These are phyloP conservation scores for Ampelocalamus luodianensis DNA, from an alignment of 176 grass and related monocot genomes.

Conservation along the genomic window DNA sequence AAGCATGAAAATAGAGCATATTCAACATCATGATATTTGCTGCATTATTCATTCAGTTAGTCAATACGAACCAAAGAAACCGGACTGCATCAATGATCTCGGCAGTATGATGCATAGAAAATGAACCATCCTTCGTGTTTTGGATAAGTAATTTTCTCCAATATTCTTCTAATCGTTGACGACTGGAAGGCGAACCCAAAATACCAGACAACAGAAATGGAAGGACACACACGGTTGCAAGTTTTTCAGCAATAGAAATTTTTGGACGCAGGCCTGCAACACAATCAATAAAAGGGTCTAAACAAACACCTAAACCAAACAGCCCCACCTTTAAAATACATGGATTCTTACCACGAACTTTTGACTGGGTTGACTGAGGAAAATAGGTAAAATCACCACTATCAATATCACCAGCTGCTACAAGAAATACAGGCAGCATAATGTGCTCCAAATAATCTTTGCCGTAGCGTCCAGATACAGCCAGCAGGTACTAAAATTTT, in stretches of 20 bases:
- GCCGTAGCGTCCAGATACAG: slow-evolving; percentile 75
- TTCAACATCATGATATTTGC: slow-evolving; percentile 10
- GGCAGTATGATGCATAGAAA: slow-evolving; percentile 67
- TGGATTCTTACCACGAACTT: no score
- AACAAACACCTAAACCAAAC: slow-evolving; percentile 23
- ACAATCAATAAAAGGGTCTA: slow-evolving; percentile 32
- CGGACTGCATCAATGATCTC: slow-evolving; percentile 83
- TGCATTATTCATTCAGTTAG: slow-evolving; percentile 30
- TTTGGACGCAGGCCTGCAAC: slow-evolving; percentile 81
- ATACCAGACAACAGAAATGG: no score
- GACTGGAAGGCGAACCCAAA: slow-evolving; percentile 62
- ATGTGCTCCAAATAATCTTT: slow-evolving; percentile 86
- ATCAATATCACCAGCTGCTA: slow-evolving; percentile 89
- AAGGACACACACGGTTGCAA: slow-evolving; percentile 77
- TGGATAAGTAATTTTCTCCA: slow-evolving; percentile 87
- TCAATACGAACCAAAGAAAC: slow-evolving; percentile 81
- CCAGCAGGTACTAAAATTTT: slow-evolving; percentile 56
- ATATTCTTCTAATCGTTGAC: slow-evolving; percentile 73
- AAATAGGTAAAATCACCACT: slow-evolving; percentile 81
- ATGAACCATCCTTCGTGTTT: slow-evolving; percentile 72
- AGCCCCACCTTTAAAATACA: slow-evolving; percentile 34
- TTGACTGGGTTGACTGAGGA: no score
- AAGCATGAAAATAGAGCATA: slow-evolving; percentile 47
- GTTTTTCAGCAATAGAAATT: slow-evolving; percentile 68
- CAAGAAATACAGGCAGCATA: slow-evolving; percentile 93